phyloP scores from a whole-genome alignment of 495 filamentous ascomycete species.

The Daldinia caldariorum region DNA sequence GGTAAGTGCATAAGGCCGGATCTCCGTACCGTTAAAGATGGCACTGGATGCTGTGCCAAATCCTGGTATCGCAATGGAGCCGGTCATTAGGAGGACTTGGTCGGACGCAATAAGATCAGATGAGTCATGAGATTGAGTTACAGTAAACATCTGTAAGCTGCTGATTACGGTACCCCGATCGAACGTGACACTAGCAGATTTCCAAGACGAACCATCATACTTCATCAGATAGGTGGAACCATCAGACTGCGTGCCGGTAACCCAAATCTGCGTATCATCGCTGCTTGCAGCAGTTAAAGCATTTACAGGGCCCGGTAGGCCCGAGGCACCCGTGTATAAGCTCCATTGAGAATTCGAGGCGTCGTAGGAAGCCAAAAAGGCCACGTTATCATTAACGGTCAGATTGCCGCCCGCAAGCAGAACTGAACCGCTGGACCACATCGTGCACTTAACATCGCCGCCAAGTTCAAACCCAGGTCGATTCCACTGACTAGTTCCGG shows the following conservation, averaged over 20 bases:
- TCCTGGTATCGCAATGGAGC: conserved; percentile 74
- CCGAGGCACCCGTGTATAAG: conserved; percentile 67
- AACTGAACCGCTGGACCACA: conserved; percentile 75
- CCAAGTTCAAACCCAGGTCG: conserved; percentile 73
- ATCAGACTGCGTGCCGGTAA: conserved; percentile 72
- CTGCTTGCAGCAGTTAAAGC: conserved; percentile 75
- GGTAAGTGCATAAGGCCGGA: conserved; percentile 83
- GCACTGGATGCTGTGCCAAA: conserved; percentile 88
- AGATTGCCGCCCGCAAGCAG: conserved; percentile 83
- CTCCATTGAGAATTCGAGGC: conserved; percentile 69
- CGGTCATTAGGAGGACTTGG: conserved; percentile 82
- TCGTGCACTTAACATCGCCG: conserved; percentile 74
- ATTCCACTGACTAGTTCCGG: conserved; percentile 75
- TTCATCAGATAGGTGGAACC: conserved; percentile 81
- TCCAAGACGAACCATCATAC: conserved; percentile 68
- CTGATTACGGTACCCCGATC: conserved; percentile 72
- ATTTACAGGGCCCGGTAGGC: conserved; percentile 81
- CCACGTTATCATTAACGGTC: conserved; percentile 64
- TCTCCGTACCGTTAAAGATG: conserved; percentile 80
- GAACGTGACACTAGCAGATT: conserved; percentile 66
- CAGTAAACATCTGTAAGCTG: conserved; percentile 80
- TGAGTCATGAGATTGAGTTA: conserved; percentile 71
- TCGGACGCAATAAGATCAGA: conserved; percentile 69
- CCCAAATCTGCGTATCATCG: conserved; percentile 78
- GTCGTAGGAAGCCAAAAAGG: conserved; percentile 80